phyloP scores from a whole-genome alignment of 2,329 filamentous ascomycete species.

The Scytalidium sp. region DNA sequence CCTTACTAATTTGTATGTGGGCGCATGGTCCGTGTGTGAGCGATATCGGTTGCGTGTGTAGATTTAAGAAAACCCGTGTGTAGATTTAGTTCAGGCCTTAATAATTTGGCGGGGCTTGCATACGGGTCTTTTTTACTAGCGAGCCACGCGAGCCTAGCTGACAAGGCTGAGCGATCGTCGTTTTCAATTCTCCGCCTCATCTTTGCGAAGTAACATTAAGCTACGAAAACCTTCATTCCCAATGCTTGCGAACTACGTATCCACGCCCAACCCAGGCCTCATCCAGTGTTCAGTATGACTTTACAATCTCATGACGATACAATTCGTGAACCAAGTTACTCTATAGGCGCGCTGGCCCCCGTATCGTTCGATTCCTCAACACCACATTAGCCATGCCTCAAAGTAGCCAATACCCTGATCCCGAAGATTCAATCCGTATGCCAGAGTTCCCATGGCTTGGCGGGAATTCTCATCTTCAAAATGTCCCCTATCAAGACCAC shows the following conservation, averaged over 20 bases:
- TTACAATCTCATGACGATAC: neutral
- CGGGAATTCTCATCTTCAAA: neutral
- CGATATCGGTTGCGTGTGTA: too few relatives aligned
- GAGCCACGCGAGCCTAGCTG: neutral
- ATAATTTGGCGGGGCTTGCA: neutral
- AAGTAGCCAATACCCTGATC: slow-evolving; percentile 12
- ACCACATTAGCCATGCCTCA: neutral
- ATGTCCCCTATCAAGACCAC: neutral
- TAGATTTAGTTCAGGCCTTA: too few relatives aligned
- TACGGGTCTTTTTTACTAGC: too few relatives aligned
- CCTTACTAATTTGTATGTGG: too few relatives aligned
- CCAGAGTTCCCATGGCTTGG: slow-evolving; percentile 4
- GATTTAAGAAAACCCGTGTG: too few relatives aligned
- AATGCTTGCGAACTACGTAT: neutral
- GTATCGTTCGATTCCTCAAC: neutral
- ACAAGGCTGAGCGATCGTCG: neutral
- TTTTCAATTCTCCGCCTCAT: neutral
- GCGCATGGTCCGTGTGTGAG: too few relatives aligned
- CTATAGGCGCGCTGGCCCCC: neutral
- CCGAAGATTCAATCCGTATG: slow-evolving; percentile 8
- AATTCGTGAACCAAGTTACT: neutral
- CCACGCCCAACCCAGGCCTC: neutral
- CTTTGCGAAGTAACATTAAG: neutral
- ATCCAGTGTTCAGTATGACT: neutral
- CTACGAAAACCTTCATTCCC: neutral